Evolutionary conservation across 768 basidiomycete species (phyloP).

Genomic region (Leucosporidium yakuticum): DNA sequence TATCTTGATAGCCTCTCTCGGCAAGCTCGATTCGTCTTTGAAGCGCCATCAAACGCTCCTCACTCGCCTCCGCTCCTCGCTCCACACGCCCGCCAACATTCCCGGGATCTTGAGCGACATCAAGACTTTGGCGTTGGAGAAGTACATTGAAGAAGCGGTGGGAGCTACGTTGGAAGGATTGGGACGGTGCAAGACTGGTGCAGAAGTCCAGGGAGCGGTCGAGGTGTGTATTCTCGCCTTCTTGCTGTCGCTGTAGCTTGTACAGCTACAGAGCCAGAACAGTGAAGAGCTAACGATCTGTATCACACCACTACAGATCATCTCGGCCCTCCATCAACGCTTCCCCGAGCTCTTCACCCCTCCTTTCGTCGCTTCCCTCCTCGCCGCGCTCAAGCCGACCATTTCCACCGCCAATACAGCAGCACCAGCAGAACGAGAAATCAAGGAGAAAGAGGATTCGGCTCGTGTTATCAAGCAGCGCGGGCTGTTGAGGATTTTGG

Average conservation of each 20-base stretch:
- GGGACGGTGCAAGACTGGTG: constrained; percentile 79
- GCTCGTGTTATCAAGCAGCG: constrained; percentile 72
- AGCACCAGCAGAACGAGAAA: constrained; percentile 56
- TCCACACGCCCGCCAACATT: constrained; percentile 47
- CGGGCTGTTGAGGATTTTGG: constrained; percentile 74
- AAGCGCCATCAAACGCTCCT: constrained; percentile 94
- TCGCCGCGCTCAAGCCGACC: constrained; percentile 44
- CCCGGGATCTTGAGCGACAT: constrained; percentile 74
- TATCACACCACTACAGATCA: constrained; percentile 55
- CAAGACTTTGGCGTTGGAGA: constrained; percentile 80
- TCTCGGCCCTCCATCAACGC: constrained; percentile 79
- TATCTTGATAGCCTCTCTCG: constrained; percentile 22
- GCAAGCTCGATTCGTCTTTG: constrained; percentile 74
- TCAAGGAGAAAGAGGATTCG: constrained; percentile 82
- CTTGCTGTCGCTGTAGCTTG: background rate
- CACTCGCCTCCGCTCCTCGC: constrained; percentile 80
- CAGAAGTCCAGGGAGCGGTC: constrained; percentile 83
- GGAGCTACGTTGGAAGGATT: constrained; percentile 81
- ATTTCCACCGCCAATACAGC: constrained; percentile 57
- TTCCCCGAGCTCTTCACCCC: constrained; percentile 76
- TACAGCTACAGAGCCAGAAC: background rate
- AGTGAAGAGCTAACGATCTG: background rate
- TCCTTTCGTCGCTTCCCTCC: constrained; percentile 57
- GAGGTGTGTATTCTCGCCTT: constrained; percentile 71
- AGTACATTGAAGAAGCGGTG: constrained; percentile 92